Conservation (phyloP, 495 filamentous ascomycete genomes). For the Rhypophila decipiens region DNA sequence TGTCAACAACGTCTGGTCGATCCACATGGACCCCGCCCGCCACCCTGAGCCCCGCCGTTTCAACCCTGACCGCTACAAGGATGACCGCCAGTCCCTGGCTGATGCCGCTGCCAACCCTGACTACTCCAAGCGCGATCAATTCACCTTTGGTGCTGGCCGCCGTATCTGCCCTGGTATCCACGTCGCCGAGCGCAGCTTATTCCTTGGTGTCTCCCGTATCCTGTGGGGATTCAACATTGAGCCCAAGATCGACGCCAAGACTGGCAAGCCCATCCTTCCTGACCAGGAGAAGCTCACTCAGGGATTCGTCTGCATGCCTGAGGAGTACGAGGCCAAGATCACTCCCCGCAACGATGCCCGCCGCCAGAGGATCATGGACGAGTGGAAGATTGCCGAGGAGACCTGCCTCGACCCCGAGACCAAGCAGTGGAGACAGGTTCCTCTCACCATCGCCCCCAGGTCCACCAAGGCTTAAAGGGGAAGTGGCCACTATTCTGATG, state of each 20-base stretch:
- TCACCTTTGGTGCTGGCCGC: constrained; percentile 53
- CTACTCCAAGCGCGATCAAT: constrained; percentile 33
- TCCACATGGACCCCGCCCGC: constrained; percentile 29
- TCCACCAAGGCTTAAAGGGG: constrained; percentile 12
- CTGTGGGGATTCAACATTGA: constrained; percentile 50
- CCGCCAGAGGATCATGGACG: constrained; percentile 20
- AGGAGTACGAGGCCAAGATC: constrained; percentile 29
- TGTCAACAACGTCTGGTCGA: constrained; percentile 43
- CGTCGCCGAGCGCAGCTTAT: constrained; percentile 53
- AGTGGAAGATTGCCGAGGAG: constrained; percentile 31
- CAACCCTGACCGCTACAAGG: constrained; percentile 25
- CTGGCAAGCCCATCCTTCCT: constrained; percentile 31
- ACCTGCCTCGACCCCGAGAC: constrained; percentile 31
- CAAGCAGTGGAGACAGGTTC: constrained; percentile 22
- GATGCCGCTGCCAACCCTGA: constrained; percentile 30
- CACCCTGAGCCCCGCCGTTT: constrained; percentile 34
- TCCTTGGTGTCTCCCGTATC: constrained; percentile 41
- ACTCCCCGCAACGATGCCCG: constrained; percentile 24
- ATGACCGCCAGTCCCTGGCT: constrained; percentile 19
- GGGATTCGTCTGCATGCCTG: constrained; percentile 39
- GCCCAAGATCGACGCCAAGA: constrained; percentile 20
- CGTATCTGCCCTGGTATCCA: constrained; percentile 54
- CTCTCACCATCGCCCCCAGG: constrained; percentile 5
- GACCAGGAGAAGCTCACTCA: constrained; percentile 36
- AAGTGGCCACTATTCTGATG: too few species aligned